Evolutionary conservation across 1,139 yeast species (phyloP).

Genomic region (Yamadazyma dendronema): DNA sequence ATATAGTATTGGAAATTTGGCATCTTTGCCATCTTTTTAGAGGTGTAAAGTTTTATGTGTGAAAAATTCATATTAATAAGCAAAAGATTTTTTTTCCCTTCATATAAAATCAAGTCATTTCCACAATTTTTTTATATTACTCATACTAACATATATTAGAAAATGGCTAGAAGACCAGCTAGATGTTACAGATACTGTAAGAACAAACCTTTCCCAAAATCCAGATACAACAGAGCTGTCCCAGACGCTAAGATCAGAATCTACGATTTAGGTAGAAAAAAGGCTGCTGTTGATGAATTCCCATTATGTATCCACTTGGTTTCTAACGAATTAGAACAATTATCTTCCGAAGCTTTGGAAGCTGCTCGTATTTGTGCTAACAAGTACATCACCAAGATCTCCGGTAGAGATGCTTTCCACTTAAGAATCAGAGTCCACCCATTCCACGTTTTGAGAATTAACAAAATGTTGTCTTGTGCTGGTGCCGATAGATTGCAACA

Average conservation of each 20-base stretch:
- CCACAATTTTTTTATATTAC: not conserved
- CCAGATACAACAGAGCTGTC: constrained; percentile 99
- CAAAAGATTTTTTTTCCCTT: constrained; percentile 7
- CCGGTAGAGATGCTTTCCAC: constrained; percentile 99
- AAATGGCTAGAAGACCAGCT: constrained; percentile 99
- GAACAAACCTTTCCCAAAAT: constrained; percentile 99
- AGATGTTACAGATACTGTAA: constrained; percentile 99
- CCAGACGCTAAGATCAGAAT: constrained; percentile 99
- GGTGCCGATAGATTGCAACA: constrained; percentile 99
- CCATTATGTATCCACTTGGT: constrained; percentile 99
- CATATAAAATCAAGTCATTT: constrained; percentile 1
- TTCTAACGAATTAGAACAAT: constrained; percentile 98
- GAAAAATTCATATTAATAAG: too few species aligned
- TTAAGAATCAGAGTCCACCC: constrained; percentile 99
- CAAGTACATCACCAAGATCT: constrained; percentile 96
- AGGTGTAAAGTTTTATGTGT: too few species aligned
- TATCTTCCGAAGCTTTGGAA: constrained; percentile 99
- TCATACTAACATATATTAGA: constrained; percentile 46
- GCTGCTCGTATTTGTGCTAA: constrained; percentile 99
- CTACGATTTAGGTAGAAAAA: constrained; percentile 99
- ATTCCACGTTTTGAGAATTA: constrained; percentile 99
- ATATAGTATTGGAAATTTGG: too few species aligned
- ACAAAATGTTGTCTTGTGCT: constrained; percentile 99
- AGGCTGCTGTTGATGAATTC: constrained; percentile 99
- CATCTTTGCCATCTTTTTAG: too few species aligned